Conservation (phyloP, 148 eudicot species). For the Rhododendron griersonianum region DNA sequence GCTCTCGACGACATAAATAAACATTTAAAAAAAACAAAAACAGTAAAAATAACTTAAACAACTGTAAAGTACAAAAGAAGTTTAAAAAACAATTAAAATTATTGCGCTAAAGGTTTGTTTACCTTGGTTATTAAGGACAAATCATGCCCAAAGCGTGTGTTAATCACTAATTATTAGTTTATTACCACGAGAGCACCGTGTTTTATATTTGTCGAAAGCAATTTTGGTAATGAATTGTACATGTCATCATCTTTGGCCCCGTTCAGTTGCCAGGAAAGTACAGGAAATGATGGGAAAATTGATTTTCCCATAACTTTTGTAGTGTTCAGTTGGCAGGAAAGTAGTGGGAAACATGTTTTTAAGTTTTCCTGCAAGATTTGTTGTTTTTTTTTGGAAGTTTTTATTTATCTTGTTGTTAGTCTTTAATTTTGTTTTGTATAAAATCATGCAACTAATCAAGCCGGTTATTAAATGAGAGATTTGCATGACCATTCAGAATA, state of each 20-base stretch:
- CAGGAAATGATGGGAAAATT: too few relatives aligned
- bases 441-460: too few relatives aligned
- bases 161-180: background rate
- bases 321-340: too few relatives aligned
- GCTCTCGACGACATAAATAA: background rate
- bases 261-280: too few relatives aligned
- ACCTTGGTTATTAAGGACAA: background rate
- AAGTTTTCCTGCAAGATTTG: too few relatives aligned
- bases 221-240: background rate
- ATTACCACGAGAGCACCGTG: background rate
- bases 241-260: background rate
- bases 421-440: too few relatives aligned
- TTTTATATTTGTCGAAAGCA: background rate
- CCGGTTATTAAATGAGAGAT: too few relatives aligned
- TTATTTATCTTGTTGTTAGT: too few relatives aligned
- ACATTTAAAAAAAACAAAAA: background rate
- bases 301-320: too few relatives aligned
- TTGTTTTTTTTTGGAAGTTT: too few relatives aligned
- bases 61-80: background rate
- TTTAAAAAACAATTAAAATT: background rate
- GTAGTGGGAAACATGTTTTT: too few relatives aligned
- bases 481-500: too few relatives aligned
- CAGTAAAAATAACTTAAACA: background rate
- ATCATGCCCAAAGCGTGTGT: constrained; percentile 2
- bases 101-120: background rate